Base-by-base conservation (phyloP, 805 yeast species). In the Kuraishia ogatae region DNA sequence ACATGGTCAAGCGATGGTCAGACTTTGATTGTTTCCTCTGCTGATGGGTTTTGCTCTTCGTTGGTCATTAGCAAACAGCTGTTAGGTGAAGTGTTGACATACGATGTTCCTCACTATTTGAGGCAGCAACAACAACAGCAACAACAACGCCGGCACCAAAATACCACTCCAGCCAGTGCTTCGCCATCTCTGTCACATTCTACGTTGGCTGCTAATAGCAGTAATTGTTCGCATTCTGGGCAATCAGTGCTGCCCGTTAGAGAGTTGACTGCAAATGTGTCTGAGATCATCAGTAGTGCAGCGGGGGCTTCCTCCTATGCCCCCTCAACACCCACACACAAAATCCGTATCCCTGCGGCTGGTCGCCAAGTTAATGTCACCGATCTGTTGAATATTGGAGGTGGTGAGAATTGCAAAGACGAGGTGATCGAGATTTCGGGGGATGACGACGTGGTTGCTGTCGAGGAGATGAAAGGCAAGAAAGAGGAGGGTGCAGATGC, bases 11-110 rank as follows among this genome's bases (percentile, higher is more conserved):
- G 71, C 3, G 91, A 89, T 67, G 99, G 98, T 0, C 68, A 70
- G 17, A 71, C 80, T 15, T 68, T 94, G 19, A 73, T 93, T 61
- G 75, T 88, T 23, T 83, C 96, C 6, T 88, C 97, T 0, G 87
- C 96, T 0, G 99, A 94, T 67, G 98, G 98, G 20, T 93, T 91
- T 66, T 87, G 97, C 60, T 86, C 97, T 0, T 78, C 78, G 50
- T 67, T 92, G 1, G 68, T 73, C 6, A 79, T 90, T 51, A 78
- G 78, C 3, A 67, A 70, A 1, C 77, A 70, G 2, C 74, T 81
- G 13, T 73, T 89, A 39, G 97, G 97, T 1, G 73, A 67, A 29
- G 67, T 60, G n/a, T 62, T 73, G 39, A 60, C 62, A 2, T 68
- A 63, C 29, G 69, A 69, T 51, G 54, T 61, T 49, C 54, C 57